Base-by-base conservation (phyloP, 2,329 filamentous ascomycete genomes). In the Fusarium torulosum region DNA sequence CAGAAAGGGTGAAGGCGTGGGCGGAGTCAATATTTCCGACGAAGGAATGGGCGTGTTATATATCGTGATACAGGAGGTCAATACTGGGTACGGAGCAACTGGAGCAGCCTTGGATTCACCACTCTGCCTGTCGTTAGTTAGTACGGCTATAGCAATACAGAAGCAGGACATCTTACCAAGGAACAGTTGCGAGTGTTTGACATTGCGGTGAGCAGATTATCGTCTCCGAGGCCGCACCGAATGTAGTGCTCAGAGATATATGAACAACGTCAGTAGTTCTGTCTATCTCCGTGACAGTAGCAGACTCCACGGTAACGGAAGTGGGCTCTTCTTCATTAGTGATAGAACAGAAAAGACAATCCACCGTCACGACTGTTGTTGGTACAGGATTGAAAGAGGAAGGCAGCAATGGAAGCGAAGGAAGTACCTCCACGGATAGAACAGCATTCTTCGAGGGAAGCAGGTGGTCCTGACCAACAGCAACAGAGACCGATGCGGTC, bases 191-290 rank as follows among this genome's bases (percentile, higher is more conserved):
- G 11, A 74, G 49, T 15, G 72, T 74, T 4, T 69, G 55, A 31
- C 72, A 74, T 31, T 54, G 44, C 7, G 70, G 62, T 10, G 68
- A 57, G 42, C 72, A 74, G 17, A 66, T 35, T 15, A 72, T 67
- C 29, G 69, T 72, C 45, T 62, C 59, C 6, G 67, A 44, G 25
- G 41, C 44, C 27, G 55, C 42, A 13, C 21, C 53, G 41, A 50
- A 45, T 11, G 47, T 47, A 37, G 56, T 43, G 19, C 41, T 40
- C 29, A 27, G 42, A 25, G 13, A 25, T 17, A 43, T 20, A 44
- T 35, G 23, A 13, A 37, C n/a, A 19, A 17, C 19, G 20, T 23
- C 33, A 41, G 19, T 41, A 17, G 25, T 29, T 20, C 13, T 29
- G n/a, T 54, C 41, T n/a, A 57, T 50, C 6, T 44, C 4, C 8